Evolutionary conservation across 1,284 basidiomycete genomes (phyloP).

Genomic region (Apiotrichum laibachii): DNA sequence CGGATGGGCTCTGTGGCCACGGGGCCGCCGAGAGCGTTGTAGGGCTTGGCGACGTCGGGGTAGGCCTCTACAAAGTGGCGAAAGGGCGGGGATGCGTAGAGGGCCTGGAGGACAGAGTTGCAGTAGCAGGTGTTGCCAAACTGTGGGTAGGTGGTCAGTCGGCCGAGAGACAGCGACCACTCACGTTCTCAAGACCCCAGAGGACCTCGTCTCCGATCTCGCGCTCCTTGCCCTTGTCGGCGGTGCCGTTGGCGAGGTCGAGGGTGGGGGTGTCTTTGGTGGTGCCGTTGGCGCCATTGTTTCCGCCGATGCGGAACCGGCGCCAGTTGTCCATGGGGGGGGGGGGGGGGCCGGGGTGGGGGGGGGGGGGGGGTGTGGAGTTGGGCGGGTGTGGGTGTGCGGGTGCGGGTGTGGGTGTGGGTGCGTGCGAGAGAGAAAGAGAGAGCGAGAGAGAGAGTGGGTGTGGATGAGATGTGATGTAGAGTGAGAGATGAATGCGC

Average conservation of each 20-base stretch:
- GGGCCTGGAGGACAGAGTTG: constrained; percentile 93
- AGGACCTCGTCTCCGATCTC: constrained; percentile 45
- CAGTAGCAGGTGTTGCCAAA: constrained; percentile 90
- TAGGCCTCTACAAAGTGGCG: constrained; percentile 68
- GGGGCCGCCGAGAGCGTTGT: constrained; percentile 38
- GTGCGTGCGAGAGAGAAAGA: too few species aligned
- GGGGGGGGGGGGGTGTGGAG: neutral
- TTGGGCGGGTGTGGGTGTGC: neutral
- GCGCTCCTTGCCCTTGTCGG: constrained; percentile 27
- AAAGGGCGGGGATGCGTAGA: constrained; percentile 85
- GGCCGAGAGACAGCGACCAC: constrained; percentile 43
- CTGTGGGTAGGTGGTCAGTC: constrained; percentile 48
- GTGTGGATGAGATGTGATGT: too few species aligned
- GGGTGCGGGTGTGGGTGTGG: too few species aligned
- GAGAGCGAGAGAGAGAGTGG: too few species aligned
- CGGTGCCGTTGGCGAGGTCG: constrained; percentile 1
- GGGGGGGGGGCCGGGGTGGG: neutral
- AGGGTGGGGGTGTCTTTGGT: neutral
- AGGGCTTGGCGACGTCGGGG: constrained; percentile 44
- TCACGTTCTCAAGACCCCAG: constrained; percentile 89
- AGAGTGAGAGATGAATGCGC: too few species aligned
- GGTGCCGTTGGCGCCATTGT: neutral
- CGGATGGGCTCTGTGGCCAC: constrained; percentile 18
- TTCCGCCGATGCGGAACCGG: constrained; percentile 15
- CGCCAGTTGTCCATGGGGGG: constrained; percentile 23